phyloP scores from a whole-genome alignment of 2,329 filamentous ascomycete genomes.

The Aquanectria penicillioides region DNA sequence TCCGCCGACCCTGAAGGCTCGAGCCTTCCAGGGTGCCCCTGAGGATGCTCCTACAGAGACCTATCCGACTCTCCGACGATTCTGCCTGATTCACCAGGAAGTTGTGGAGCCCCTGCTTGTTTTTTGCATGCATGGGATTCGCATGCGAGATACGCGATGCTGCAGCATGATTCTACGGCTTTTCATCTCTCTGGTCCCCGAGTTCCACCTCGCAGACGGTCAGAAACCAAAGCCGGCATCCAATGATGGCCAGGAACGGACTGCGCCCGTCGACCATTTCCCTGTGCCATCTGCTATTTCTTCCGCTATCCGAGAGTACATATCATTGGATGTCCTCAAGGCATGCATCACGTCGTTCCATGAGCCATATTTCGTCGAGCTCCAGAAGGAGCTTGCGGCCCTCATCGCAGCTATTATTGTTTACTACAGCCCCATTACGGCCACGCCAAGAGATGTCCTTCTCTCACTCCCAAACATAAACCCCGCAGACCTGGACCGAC shows the following conservation, averaged over 20 bases:
- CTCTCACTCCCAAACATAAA: constrained; percentile 82
- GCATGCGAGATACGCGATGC: constrained; percentile 89
- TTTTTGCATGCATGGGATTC: constrained; percentile 90
- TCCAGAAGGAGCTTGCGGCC: constrained; percentile 89
- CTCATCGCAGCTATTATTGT: constrained; percentile 88
- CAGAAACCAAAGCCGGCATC: constrained; percentile 38
- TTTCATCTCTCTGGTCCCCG: constrained; percentile 85
- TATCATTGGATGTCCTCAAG: constrained; percentile 87
- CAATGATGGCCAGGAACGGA: constrained; percentile 39
- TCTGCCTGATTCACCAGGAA: constrained; percentile 80
- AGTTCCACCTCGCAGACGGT: constrained; percentile 72
- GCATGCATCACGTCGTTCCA: constrained; percentile 91
- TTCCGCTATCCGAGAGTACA: constrained; percentile 84
- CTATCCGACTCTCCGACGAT: constrained; percentile 75
- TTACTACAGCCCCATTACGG: constrained; percentile 75
- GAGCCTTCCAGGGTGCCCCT: constrained; percentile 38
- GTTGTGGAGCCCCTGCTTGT: constrained; percentile 90
- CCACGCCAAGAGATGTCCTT: constrained; percentile 80
- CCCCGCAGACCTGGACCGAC: constrained; percentile 71
- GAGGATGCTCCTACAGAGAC: constrained; percentile 47
- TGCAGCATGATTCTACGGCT: constrained; percentile 87
- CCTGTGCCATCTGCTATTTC: constrained; percentile 65
- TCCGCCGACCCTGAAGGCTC: constrained; percentile 41
- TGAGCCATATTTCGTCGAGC: constrained; percentile 95
- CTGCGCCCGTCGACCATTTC: constrained; percentile 49